Conservation (phyloP, 208 protist genomes). For the Leishmania guyanensis region DNA sequence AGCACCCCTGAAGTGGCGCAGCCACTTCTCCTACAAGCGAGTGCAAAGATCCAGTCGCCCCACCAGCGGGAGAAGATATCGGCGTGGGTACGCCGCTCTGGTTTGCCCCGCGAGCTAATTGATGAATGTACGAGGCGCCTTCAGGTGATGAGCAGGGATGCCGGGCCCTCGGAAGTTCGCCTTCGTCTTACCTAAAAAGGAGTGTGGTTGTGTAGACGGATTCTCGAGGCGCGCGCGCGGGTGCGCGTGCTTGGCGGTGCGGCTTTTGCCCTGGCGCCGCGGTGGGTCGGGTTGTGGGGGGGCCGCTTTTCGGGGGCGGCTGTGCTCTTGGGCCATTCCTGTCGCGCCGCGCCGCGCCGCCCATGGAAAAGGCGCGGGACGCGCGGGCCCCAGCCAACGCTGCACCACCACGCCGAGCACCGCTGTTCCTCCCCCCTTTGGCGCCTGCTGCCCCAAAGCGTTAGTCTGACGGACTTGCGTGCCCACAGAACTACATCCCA, state of each 20-base stretch:
- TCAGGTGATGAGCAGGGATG: conserved; percentile 9
- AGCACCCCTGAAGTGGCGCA: conserved; percentile 43
- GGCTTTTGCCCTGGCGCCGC: background rate
- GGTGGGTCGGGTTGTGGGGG: background rate
- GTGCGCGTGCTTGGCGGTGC: background rate
- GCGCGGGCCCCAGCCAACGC: background rate
- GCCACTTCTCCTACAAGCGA: conserved; percentile 68
- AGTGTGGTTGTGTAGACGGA: background rate
- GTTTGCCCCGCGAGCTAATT: conserved; percentile 59
- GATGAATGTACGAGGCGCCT: conserved; percentile 26
- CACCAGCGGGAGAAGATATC: conserved; percentile 60
- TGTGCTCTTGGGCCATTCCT: background rate
- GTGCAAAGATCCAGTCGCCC: conserved; percentile 44
- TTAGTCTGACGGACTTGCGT: background rate
- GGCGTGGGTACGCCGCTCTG: conserved; percentile 41
- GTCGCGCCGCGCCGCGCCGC: background rate
- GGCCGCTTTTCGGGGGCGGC: background rate
- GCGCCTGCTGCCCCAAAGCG: background rate
- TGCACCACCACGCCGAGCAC: background rate
- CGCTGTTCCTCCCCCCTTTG: background rate
- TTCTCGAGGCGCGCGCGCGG: background rate
- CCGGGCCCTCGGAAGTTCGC: background rate
- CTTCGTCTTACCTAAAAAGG: conserved; percentile 28
- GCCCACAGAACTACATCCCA: background rate
- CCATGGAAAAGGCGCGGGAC: background rate